phyloP scores from a whole-genome alignment of 495 filamentous ascomycete genomes.

The Penicillium mononematosum region DNA sequence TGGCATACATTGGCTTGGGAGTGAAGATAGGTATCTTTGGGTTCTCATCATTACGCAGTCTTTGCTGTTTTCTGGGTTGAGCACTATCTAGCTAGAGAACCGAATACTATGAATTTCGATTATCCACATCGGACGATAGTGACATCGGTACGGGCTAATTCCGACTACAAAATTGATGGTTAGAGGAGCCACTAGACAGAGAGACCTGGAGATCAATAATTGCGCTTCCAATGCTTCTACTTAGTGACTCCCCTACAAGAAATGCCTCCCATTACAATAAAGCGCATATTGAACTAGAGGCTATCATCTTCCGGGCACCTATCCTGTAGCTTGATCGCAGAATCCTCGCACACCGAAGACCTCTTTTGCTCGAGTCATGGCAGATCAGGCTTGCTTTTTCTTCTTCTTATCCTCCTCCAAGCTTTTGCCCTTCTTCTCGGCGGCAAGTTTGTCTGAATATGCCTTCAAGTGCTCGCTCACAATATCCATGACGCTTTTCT shows the following conservation, averaged over 20 bases:
- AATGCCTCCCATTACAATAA: not conserved
- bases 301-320: too few relatives aligned
- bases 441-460: not conserved
- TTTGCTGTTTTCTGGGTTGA: not conserved
- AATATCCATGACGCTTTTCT: not conserved
- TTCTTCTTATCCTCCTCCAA: too few relatives aligned
- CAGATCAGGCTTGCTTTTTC: not conserved
- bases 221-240: not conserved
- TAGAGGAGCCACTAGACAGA: not conserved
- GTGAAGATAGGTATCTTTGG: not conserved
- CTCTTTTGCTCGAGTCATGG: not conserved
- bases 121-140: too few relatives aligned
- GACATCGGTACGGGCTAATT: too few relatives aligned
- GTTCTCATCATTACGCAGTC: not conserved
- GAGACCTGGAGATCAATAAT: not conserved
- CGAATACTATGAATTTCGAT: not conserved
- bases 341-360: not conserved
- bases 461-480: not conserved
- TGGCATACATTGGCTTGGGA: not conserved
- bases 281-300: too few relatives aligned
- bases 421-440: not conserved
- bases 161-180: not conserved
- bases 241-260: not conserved
- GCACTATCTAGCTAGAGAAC: not conserved
- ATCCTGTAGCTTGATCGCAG: not conserved